Percentiles rank a stretch among this genome's conserved stretches.
phyloP scores from a whole-genome alignment of 1,284 basidiomycete genomes.

The Cryptococcus neoformans region DNA sequence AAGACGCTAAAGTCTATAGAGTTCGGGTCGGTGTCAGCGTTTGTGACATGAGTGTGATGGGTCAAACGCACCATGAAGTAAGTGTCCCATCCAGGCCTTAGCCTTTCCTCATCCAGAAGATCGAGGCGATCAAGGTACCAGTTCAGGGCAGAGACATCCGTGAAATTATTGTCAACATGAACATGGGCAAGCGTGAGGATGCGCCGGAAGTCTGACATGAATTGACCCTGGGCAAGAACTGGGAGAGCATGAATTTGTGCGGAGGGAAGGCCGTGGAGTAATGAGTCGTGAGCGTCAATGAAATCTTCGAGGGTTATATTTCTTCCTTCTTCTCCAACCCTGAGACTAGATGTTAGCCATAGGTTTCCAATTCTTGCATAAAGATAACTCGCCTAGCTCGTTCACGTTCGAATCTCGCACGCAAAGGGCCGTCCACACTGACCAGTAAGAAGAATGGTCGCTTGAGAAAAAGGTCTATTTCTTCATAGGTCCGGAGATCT shows the following conservation, averaged over 20 bases:
- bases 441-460: conserved; percentile 89
- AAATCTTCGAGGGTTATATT: conserved; percentile 63
- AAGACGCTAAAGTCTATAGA: conserved; percentile 70
- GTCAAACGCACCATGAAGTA: conserved; percentile 82
- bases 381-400: conserved; percentile 54
- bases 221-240: conserved; percentile 4
- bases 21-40: neutral
- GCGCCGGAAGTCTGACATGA: conserved; percentile 38
- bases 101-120: conserved; percentile 64
- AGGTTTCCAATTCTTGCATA: too few species aligned
- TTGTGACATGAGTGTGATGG: neutral
- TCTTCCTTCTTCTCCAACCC: neutral
- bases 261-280: conserved; percentile 43
- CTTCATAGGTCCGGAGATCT: conserved; percentile 59
- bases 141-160: conserved; percentile 58
- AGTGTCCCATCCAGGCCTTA: conserved; percentile 86
- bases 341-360: neutral
- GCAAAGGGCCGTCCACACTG: conserved; percentile 78
- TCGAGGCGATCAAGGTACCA: conserved; percentile 65
- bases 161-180: conserved; percentile 68
- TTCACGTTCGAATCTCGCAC: conserved; percentile 50
- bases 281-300: conserved; percentile 60
- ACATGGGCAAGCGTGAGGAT: conserved; percentile 53
- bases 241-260: conserved; percentile 18
- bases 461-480: conserved; percentile 71